Evolutionary conservation across 352 stramenopile species (phyloP), one percentile per base, ranked within the genome.

Genomic region (Peronospora tabacina): DNA sequence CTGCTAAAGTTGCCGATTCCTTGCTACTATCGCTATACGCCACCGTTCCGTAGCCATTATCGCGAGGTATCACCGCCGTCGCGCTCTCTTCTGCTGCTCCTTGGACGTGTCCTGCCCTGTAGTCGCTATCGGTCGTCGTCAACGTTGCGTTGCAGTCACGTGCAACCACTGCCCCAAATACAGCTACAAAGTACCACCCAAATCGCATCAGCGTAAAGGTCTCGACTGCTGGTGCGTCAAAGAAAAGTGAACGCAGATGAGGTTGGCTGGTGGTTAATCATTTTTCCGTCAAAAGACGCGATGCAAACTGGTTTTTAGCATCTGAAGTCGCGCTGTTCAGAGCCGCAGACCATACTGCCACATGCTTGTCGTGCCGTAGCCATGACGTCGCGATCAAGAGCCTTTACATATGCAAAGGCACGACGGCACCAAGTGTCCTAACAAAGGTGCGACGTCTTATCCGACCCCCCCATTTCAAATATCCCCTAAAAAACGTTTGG

Each of bases 1-100:
- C 30, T 28, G 53, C 22, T 4, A 49, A 51, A 50, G 15, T 48
- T 33, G 58, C 41, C 17, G 24, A 44, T 5, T 38, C 51, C 40
- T 60, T 36, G 11, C 32, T 49, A 17, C 47, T 60, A 3, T 42
- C 38, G 8, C 42, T 47, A 45, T 66, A 75, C n/a, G 62, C 55
- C 22, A 75, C 55, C 8, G 43, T 61, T 0, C 66, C 66, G 38
- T 63, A 70, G 28, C 63, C 66, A 28, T 75, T 72, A 10, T 43
- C 58, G 5, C 59, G 58, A 10, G 46, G 44, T 30, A 44, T 61
- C 9, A 69, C 55, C 15, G 33, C 32, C 24, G 35, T 22, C 4
- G 17, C 32, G 12, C 5, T 49, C 11, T 34, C 49, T 8, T 43
- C 36, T 30, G 16, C 40, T 44, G 56, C 24, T 28, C 49, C 41